These are phyloP conservation scores for Mimosa pudica DNA, from an alignment of 306 rosid species.

Conservation along the genomic window DNA sequence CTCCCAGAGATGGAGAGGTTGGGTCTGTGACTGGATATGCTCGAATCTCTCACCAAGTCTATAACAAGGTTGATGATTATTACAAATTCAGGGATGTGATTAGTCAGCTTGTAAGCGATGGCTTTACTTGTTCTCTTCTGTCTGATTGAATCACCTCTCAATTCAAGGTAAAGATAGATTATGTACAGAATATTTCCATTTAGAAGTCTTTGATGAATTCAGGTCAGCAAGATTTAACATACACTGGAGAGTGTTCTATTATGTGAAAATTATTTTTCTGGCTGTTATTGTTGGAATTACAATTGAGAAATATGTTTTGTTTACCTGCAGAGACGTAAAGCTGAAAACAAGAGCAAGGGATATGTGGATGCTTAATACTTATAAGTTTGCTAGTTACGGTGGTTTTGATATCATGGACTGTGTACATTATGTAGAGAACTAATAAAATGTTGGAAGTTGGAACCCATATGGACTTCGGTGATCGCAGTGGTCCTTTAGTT, in stretches of 20 bases:
- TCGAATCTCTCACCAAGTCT: conserved; percentile 37
- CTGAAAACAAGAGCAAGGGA: not conserved
- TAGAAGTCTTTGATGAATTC: not conserved
- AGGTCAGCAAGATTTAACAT: not conserved
- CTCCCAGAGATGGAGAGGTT: conserved; percentile 48
- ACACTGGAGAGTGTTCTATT: not conserved
- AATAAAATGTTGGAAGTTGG: not conserved
- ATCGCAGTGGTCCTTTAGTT: no score
- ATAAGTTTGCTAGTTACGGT: conserved; percentile 20
- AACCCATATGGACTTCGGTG: not conserved
- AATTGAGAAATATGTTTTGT: conserved; percentile 1
- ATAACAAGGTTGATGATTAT: conserved; percentile 65
- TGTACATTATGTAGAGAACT: not conserved
- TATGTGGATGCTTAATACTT: not conserved
- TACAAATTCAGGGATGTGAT: conserved; percentile 56
- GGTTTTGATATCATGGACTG: conserved; percentile 23
- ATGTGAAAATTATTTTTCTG: not conserved
- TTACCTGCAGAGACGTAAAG: not conserved
- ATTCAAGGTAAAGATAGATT: not conserved
- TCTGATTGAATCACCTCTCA: conserved; percentile 45
- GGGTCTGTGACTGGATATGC: conserved; percentile 63
- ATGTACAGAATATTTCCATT: not conserved
- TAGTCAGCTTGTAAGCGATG: conserved; percentile 52
- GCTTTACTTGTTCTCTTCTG: conserved; percentile 57
- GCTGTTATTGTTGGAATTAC: not conserved